Evolutionary conservation across 257 asterid species (phyloP).

Genomic region (Solanum ahanhuiri): DNA sequence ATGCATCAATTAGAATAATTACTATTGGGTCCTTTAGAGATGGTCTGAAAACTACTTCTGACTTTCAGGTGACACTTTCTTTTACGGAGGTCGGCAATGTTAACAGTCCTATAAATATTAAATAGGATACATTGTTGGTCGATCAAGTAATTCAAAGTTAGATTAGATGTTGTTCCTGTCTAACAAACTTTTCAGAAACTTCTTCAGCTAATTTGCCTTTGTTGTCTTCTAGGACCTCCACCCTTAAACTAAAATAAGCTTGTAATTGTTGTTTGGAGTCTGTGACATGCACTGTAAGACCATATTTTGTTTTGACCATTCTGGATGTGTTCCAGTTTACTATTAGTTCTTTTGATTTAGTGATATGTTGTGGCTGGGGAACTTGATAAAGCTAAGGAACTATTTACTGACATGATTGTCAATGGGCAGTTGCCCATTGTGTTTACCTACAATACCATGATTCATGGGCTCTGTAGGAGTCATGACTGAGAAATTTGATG

Average conservation of each 20-base stretch:
- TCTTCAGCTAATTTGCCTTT: background rate
- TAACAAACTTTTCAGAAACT: background rate
- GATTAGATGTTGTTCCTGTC: background rate
- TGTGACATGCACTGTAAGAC: background rate
- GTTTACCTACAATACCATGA: conserved; percentile 86
- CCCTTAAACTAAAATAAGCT: background rate
- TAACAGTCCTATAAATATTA: background rate
- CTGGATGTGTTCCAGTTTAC: background rate
- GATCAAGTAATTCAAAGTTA: background rate
- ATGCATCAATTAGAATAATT: background rate
- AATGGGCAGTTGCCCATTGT: conserved; percentile 75
- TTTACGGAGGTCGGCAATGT: background rate
- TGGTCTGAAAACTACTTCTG: background rate
- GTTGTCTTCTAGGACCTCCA: background rate
- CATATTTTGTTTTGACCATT: background rate
- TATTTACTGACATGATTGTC: conserved; percentile 52
- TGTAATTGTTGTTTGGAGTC: background rate
- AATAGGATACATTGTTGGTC: background rate
- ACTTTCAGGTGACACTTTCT: background rate
- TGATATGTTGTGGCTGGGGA: conserved; percentile 60
- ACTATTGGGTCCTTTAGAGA: background rate
- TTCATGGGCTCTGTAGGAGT: conserved; percentile 64
- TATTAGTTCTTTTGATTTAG: background rate
- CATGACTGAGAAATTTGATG: conserved; percentile 44
- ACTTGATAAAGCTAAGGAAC: conserved; percentile 6